phyloP scores from a whole-genome alignment of 2,329 filamentous ascomycete genomes.

The Tolypocladium sp. region DNA sequence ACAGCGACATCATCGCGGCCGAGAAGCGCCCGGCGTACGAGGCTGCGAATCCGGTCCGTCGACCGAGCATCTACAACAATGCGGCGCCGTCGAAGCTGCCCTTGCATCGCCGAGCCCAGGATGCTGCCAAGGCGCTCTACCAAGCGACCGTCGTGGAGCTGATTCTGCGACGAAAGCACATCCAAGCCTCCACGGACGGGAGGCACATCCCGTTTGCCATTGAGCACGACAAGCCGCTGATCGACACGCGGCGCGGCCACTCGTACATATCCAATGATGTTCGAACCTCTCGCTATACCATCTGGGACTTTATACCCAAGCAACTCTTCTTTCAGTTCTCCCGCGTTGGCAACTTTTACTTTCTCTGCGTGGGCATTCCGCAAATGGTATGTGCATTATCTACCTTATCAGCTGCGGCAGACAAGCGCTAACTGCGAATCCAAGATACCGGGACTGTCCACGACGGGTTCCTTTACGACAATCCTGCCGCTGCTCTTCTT shows the following conservation, averaged over 20 bases:
- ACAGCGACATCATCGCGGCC: not conserved
- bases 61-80: conserved; percentile 1
- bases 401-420: not conserved
- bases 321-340: conserved; percentile 82
- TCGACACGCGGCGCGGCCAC: conserved; percentile 40
- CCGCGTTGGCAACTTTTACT: conserved; percentile 80
- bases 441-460: conserved; percentile 60
- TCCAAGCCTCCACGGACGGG: conserved; percentile 66
- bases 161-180: conserved; percentile 55
- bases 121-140: conserved; percentile 18
- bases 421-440: not conserved
- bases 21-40: not conserved
- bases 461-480: conserved; percentile 66
- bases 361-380: conserved; percentile 72
- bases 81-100: not conserved
- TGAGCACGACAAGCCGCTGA: conserved; percentile 27
- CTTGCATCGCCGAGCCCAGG: conserved; percentile 9
- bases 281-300: conserved; percentile 72
- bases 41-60: not conserved
- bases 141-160: conserved; percentile 33
- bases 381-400: conserved; percentile 45
- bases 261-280: conserved; percentile 54
- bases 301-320: conserved; percentile 78
- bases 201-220: conserved; percentile 35
- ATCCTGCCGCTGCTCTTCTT: conserved; percentile 68